Percentiles rank a stretch among this genome's conserved stretches.
These are phyloP conservation scores for Pouteria campechiana DNA, from an alignment of 179 eudicot species.

Conservation along the genomic window DNA sequence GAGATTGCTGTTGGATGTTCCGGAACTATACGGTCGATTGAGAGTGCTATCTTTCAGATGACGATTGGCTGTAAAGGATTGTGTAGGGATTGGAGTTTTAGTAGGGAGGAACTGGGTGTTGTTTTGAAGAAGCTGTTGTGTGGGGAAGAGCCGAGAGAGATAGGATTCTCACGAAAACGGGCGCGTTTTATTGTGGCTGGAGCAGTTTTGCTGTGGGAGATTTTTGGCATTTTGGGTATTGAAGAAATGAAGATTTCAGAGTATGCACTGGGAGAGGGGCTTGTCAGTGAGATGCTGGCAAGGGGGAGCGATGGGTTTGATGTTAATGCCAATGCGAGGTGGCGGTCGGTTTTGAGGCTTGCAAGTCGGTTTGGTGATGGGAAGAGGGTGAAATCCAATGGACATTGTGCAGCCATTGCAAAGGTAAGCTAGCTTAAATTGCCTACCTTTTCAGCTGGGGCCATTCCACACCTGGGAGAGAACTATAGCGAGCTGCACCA, in stretches of 20 bases:
- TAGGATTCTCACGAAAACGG: slow-evolving; percentile 34
- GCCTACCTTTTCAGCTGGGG: too few relatives aligned
- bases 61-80: slow-evolving; percentile 10
- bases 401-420: slow-evolving; percentile 26
- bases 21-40: slow-evolving; percentile 53
- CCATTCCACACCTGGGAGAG: too few relatives aligned
- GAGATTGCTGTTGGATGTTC: slow-evolving; percentile 62
- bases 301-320: slow-evolving; percentile 24
- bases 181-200: slow-evolving; percentile 61
- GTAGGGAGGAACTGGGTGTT: slow-evolving; percentile 37
- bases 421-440: too few relatives aligned
- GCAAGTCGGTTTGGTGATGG: slow-evolving; percentile 53
- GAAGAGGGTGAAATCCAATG: slow-evolving; percentile 46
- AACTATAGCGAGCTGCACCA: too few relatives aligned
- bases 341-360: slow-evolving; percentile 52
- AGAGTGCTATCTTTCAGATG: slow-evolving; percentile 35
- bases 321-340: slow-evolving; percentile 39
- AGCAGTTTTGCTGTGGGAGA: slow-evolving; percentile 49
- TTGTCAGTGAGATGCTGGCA: slow-evolving; percentile 40
- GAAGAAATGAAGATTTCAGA: slow-evolving; percentile 53
- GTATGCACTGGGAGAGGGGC: slow-evolving; percentile 68
- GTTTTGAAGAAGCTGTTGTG: slow-evolving; percentile 35
- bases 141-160: slow-evolving; percentile 22
- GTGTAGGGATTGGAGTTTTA: slow-evolving; percentile 53
- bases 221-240: slow-evolving; percentile 39